A percentile compares a stretch with the other conserved stretches of the same genome.
Evolutionary conservation across 1,139 yeast genomes (phyloP).

Genomic region (Geotrichum cucujoidarum): DNA sequence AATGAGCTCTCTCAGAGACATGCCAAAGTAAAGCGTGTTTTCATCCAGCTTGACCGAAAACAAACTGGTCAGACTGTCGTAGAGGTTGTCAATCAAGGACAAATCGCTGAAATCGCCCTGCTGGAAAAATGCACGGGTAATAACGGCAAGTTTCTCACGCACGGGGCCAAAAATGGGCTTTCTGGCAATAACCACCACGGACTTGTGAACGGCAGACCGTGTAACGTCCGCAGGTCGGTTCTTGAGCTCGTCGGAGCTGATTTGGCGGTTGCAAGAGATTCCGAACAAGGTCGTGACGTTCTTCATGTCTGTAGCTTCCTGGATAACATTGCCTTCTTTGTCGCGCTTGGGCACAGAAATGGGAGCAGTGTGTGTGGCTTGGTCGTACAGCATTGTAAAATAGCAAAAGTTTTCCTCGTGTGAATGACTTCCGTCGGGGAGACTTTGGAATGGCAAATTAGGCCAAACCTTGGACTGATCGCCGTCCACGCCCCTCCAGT

Average conservation of each 20-base stretch:
- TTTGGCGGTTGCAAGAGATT: slow-evolving; percentile 86
- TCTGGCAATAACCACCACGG: slow-evolving; percentile 79
- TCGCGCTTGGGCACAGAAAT: slow-evolving; percentile 42
- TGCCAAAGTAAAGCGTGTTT: slow-evolving; percentile 64
- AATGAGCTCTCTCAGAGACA: slow-evolving; percentile 64
- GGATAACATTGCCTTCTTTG: slow-evolving; percentile 33
- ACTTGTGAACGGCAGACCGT: slow-evolving; percentile 85
- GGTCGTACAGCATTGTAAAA: slow-evolving; percentile 79
- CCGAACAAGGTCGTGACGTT: slow-evolving; percentile 77
- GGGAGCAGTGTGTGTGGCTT: slow-evolving; percentile 44
- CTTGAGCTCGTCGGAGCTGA: slow-evolving; percentile 57
- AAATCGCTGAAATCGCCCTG: slow-evolving; percentile 75
- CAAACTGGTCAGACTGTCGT: slow-evolving; percentile 58
- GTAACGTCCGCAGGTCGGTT: slow-evolving; percentile 64
- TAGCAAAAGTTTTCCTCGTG: slow-evolving; percentile 92
- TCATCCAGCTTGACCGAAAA: slow-evolving; percentile 44
- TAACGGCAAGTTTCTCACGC: slow-evolving; percentile 83
- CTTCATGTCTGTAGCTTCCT: slow-evolving; percentile 37
- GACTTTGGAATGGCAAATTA: slow-evolving; percentile 86
- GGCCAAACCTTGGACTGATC: slow-evolving; percentile 61
- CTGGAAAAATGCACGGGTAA: slow-evolving; percentile 78
- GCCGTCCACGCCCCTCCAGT: slow-evolving; percentile 71
- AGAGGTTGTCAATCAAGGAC: slow-evolving; percentile 61
- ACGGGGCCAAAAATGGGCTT: slow-evolving; percentile 83
- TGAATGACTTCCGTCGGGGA: slow-evolving; percentile 92